Evolutionary conservation across 768 basidiomycete genomes (phyloP).

Genomic region (Mycena olivaceomarginata): DNA sequence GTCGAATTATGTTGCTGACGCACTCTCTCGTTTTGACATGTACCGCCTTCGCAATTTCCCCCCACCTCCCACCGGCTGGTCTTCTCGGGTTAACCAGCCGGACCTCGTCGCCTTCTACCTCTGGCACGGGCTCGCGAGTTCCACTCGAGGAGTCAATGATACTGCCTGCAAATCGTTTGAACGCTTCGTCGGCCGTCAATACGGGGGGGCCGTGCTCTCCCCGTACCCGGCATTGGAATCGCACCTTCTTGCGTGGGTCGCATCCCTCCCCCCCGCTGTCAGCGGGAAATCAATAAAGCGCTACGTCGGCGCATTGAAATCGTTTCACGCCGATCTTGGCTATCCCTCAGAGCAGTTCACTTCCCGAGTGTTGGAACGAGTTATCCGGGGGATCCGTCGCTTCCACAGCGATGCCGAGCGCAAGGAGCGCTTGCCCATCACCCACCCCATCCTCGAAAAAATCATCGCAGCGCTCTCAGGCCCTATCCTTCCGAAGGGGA

Average conservation of each 20-base stretch:
- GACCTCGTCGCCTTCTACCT: conserved; percentile 21
- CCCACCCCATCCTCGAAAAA: too few species aligned
- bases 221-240: conserved; percentile 16
- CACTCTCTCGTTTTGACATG: conserved; percentile 27
- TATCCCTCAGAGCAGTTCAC: not conserved
- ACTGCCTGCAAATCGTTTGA: conserved; percentile 29
- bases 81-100: conserved; percentile 24
- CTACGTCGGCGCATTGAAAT: conserved; percentile 18
- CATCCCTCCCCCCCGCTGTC: conserved; percentile 2
- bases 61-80: conserved; percentile 26
- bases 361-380: too few species aligned
- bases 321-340: conserved; percentile 8
- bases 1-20: conserved; percentile 6
- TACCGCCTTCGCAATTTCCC: conserved; percentile 4
- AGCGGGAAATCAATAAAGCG: conserved; percentile 20
- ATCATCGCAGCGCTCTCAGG: not conserved
- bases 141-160: not conserved
- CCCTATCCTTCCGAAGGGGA: conserved; percentile 15
- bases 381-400: too few species aligned
- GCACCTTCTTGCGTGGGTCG: conserved; percentile 18
- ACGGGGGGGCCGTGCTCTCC: not conserved
- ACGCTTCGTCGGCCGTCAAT: conserved; percentile 3
- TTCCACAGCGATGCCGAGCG: too few species aligned
- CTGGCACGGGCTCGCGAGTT: conserved; percentile 20
- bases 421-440: too few species aligned